Percentiles rank a stretch among this genome's conserved stretches.
These are phyloP conservation scores for Paramecium pentaurelia DNA, from an alignment of 73 alveolate genomes.

Conservation along the genomic window DNA sequence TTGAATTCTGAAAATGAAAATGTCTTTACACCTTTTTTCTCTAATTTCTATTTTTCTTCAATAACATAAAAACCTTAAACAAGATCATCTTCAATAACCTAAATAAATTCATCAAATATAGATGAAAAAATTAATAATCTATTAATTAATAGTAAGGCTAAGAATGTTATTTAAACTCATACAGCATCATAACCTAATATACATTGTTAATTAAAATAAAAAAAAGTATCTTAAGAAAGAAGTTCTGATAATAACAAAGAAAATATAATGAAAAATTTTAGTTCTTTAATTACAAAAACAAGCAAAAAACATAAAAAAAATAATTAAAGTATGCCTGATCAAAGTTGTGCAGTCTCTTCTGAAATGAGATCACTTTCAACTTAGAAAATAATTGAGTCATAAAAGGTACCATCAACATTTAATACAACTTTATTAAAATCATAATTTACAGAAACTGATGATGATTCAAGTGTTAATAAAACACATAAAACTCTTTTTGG, in stretches of 20 bases:
- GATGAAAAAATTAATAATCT: neutral
- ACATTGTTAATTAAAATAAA: neutral
- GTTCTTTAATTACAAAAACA: neutral
- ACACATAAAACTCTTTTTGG: conserved; percentile 24
- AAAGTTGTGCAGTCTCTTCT: neutral
- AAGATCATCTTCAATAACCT: conserved; percentile 35
- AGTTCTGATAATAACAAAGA: neutral
- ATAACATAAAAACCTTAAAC: neutral
- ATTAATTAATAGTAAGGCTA: neutral
- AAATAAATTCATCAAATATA: neutral
- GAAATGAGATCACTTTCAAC: neutral
- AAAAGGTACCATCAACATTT: neutral
- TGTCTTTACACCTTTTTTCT: neutral
- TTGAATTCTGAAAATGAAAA: neutral
- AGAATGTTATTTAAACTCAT: neutral
- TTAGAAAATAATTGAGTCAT: neutral
- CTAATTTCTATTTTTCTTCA: neutral
- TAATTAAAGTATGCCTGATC: conserved; percentile 24
- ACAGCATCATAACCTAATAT: neutral
- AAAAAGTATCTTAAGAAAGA: neutral
- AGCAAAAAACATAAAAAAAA: neutral
- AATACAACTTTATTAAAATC: neutral
- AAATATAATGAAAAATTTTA: conserved; percentile 23
- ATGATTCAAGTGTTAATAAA: neutral
- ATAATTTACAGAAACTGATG: conserved; percentile 36